Evolutionary conservation across 371 early-diverging fungal genomes (phyloP), one percentile per base, ranked within the genome.

Genomic region (Dinochytrium kinnereticum): DNA sequence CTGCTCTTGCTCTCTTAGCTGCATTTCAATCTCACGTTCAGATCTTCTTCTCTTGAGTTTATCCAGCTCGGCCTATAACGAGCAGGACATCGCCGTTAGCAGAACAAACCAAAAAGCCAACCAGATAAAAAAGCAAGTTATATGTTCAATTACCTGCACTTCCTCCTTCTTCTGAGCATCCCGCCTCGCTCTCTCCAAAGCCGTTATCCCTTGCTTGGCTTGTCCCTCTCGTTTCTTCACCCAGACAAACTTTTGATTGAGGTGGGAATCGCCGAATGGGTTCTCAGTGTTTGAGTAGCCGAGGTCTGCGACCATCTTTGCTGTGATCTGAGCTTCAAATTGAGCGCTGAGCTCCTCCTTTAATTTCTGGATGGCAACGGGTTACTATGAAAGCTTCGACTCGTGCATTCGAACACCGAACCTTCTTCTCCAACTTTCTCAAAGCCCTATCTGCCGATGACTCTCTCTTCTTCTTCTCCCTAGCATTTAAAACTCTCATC

Each of bases 191-290:
- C 90, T 80, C 37, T 95, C 94, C 26, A 73, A 71, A 19, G 84
- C 72, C 39, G 85, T 84, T 0, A 91, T 70, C 3, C 93, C 95
- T 33, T 84, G 76, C 71, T 93, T 92, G 24, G 84, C 81, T 68
- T 95, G 95, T 38, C 87, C 81, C 73, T 95, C 91, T 0, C 88
- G 78, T 70, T 93, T 93, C 77, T 94, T 94, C 39, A 88, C 84
- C 97, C 97, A 97, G 1, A 93, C 92, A 78, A 97, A 97, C 77
- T 95, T 95, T 59, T 90, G 87, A 57, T 89, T 88, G 2, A 96
- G 84, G 51, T 94, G 91, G 17, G 85, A 82, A 78, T 95, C 95
- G 71, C 91, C 91, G 68, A 95, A 93, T 2, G 94, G 94, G 74
- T 92, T 95, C 67, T 92, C 92, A 1, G 88, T 81, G 68, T 91